Evolutionary conservation across 2,329 filamentous ascomycete species (phyloP).

Genomic region (Eutypa lata): DNA sequence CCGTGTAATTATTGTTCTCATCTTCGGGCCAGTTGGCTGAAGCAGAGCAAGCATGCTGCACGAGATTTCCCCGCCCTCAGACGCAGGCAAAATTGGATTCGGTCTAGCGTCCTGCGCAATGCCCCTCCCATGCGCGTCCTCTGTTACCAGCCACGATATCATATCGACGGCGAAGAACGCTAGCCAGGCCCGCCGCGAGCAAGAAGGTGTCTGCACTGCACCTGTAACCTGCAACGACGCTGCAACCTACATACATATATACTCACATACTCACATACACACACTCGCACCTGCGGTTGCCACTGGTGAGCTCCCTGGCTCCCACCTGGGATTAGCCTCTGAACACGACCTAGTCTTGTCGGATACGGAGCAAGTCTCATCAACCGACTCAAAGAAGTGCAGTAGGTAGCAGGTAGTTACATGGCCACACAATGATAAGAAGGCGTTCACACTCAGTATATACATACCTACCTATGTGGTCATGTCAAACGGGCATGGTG

Average conservation of each 20-base stretch:
- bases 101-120: slow-evolving; percentile 17
- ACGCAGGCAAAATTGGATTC: slow-evolving; percentile 25
- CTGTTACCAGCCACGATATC: background rate
- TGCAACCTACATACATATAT: too few species aligned
- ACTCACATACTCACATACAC: too few species aligned
- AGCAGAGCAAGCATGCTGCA: slow-evolving; percentile 13
- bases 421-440: background rate
- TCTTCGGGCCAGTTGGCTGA: slow-evolving; percentile 16
- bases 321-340: background rate
- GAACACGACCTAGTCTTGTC: background rate
- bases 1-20: slow-evolving; percentile 14
- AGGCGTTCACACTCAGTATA: too few species aligned
- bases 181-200: background rate
- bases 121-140: background rate
- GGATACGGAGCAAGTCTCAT: background rate
- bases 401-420: background rate
- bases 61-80: slow-evolving; percentile 25
- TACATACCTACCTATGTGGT: background rate
- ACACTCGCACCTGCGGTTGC: background rate
- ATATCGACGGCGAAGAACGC: background rate
- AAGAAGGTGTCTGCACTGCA: background rate
- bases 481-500: background rate
- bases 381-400: background rate
- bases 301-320: background rate
- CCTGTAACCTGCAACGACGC: background rate